Evolutionary conservation across 192 early-diverging fungal genomes (phyloP).

Genomic region (Coemansia sp.): DNA sequence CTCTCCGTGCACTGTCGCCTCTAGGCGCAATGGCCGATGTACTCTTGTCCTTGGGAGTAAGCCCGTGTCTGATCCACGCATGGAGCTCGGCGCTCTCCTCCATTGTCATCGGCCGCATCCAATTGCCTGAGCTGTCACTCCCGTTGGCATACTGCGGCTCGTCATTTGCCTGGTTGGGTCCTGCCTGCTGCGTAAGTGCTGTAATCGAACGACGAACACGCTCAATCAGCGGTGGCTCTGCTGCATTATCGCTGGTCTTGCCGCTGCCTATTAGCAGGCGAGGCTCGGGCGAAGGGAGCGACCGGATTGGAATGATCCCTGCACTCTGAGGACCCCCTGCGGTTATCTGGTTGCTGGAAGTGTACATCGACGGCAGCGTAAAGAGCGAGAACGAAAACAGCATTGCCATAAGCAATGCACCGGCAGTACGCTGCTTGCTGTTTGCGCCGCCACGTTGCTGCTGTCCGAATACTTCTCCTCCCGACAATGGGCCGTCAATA

Average conservation of each 20-base stretch:
- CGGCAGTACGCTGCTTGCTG: constrained; percentile 27
- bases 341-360: constrained; percentile 30
- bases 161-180: not conserved
- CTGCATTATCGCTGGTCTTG: not conserved
- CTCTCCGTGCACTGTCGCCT: not conserved
- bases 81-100: constrained; percentile 48
- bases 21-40: not conserved
- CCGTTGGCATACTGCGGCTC: constrained; percentile 9
- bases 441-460: constrained; percentile 4
- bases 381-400: constrained; percentile 86
- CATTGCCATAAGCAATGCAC: constrained; percentile 64
- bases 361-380: constrained; percentile 65
- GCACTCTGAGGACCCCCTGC: constrained; percentile 32
- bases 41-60: constrained; percentile 1
- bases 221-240: constrained; percentile 34
- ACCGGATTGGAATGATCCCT: constrained; percentile 21
- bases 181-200: constrained; percentile 34
- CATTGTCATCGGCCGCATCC: constrained; percentile 51
- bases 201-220: constrained; percentile 43
- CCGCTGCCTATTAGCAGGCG: constrained; percentile 29
- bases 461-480: not conserved
- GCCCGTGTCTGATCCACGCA: constrained; percentile 44
- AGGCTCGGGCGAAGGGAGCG: constrained; percentile 24
- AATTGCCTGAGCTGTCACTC: constrained; percentile 4
- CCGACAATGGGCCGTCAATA: constrained; percentile 52